phyloP scores from a whole-genome alignment of 495 filamentous ascomycete species.

The Aspergillus saccharolyticus region DNA sequence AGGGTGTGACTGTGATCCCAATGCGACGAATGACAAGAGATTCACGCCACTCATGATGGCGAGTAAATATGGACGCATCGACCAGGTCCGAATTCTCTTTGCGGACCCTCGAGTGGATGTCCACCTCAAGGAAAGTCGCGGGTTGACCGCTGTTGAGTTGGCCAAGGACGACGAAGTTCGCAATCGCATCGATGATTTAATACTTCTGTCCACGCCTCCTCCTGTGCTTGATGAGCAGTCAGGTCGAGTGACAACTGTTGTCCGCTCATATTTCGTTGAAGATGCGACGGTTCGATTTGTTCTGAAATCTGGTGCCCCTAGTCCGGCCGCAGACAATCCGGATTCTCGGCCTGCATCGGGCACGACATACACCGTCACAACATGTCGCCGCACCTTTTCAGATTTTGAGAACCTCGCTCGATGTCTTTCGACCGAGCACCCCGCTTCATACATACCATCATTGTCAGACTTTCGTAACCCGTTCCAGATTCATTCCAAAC shows the following conservation, averaged over 20 bases:
- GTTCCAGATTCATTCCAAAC: constrained; percentile 87
- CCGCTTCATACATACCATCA: constrained; percentile 87
- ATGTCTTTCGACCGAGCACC: constrained; percentile 86
- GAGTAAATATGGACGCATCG: constrained; percentile 96
- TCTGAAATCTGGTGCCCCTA: constrained; percentile 78
- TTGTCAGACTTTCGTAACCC: constrained; percentile 76
- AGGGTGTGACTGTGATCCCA: constrained; percentile 86
- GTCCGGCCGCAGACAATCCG: constrained; percentile 26
- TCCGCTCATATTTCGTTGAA: constrained; percentile 96
- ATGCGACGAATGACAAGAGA: constrained; percentile 90
- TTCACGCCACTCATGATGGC: constrained; percentile 98
- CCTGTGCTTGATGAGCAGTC: constrained; percentile 51
- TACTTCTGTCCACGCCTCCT: constrained; percentile 66
- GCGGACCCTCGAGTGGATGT: constrained; percentile 82
- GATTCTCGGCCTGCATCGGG: constrained; percentile 39
- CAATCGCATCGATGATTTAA: constrained; percentile 91
- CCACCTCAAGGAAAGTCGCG: constrained; percentile 76
- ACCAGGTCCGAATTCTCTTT: constrained; percentile 86
- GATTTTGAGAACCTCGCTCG: constrained; percentile 91
- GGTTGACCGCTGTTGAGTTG: constrained; percentile 90
- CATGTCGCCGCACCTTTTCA: constrained; percentile 78
- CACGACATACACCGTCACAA: constrained; percentile 85
- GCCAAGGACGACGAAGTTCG: constrained; percentile 98
- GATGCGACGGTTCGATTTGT: constrained; percentile 91
- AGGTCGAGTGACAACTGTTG: constrained; percentile 83